phyloP scores from a whole-genome alignment of 2,329 filamentous ascomycete species.

The Pestalotiopsis sp. region DNA sequence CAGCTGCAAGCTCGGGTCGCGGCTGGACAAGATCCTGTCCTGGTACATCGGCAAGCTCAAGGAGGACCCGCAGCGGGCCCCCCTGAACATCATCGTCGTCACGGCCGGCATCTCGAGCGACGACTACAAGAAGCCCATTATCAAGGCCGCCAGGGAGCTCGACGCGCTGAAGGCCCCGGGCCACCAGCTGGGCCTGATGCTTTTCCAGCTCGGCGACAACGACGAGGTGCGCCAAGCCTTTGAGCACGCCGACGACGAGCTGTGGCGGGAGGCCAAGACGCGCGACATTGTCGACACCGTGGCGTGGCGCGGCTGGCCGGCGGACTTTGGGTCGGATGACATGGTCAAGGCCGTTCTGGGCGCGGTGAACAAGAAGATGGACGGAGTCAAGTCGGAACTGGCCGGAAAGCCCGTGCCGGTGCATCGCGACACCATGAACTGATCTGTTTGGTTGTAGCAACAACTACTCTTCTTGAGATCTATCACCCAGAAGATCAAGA shows the following conservation, averaged over 20 bases:
- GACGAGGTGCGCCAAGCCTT: constrained; percentile 54
- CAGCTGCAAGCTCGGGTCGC: constrained; percentile 18
- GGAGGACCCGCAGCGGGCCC: constrained; percentile 26
- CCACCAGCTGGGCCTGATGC: constrained; percentile 73
- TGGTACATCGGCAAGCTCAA: constrained; percentile 25
- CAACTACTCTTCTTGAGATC: too few species aligned
- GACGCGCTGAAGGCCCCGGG: constrained; percentile 59
- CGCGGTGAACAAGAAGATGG: constrained; percentile 42
- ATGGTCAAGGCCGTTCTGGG: constrained; percentile 69
- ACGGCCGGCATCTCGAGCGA: constrained; percentile 70
- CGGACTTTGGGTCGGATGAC: constrained; percentile 55
- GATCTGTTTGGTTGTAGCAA: background rate
- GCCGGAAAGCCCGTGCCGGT: constrained; percentile 18
- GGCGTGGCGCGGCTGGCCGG: constrained; percentile 48
- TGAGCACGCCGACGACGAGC: constrained; percentile 62
- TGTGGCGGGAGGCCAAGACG: constrained; percentile 49
- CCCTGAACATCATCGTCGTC: constrained; percentile 74
- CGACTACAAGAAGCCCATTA: constrained; percentile 61
- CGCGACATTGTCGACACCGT: constrained; percentile 76
- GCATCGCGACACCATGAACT: constrained; percentile 20
- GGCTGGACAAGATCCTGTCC: constrained; percentile 13
- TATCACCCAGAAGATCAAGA: too few species aligned
- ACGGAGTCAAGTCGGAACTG: constrained; percentile 21
- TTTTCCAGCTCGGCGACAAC: constrained; percentile 73
- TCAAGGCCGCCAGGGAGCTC: constrained; percentile 60